These are phyloP conservation scores for Colletotrichum salicis DNA, from an alignment of 2,329 filamentous ascomycete species.

Conservation along the genomic window DNA sequence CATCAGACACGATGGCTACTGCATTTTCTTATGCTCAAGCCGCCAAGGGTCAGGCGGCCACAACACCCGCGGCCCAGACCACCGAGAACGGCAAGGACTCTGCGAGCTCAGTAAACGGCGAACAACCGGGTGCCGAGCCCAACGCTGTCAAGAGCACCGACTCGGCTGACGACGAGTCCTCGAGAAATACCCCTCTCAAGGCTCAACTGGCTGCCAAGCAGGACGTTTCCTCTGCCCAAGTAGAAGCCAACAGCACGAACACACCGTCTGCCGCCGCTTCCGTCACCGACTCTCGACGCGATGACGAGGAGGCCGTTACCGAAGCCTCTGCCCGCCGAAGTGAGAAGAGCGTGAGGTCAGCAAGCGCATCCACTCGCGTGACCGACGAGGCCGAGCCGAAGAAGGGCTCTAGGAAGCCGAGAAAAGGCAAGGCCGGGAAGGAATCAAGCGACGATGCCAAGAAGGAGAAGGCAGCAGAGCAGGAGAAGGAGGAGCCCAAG, in stretches of 20 bases:
- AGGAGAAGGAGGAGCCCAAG: conserved; percentile 68
- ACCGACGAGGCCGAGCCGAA: conserved; percentile 75
- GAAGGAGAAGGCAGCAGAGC: conserved; percentile 68
- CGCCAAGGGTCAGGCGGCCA: conserved; percentile 78
- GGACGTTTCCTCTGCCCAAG: conserved; percentile 32
- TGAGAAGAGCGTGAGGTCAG: conserved; percentile 65
- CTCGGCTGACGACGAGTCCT: conserved; percentile 22
- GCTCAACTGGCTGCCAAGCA: conserved; percentile 39
- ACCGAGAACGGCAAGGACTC: conserved; percentile 42
- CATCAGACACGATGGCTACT: conserved; percentile 58
- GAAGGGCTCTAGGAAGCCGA: conserved; percentile 58
- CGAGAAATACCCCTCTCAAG: conserved; percentile 30
- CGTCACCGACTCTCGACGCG: conserved; percentile 50
- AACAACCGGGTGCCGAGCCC: conserved; percentile 25
- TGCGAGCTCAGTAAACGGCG: conserved; percentile 38
- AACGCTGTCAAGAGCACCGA: conserved; percentile 21
- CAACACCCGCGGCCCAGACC: conserved; percentile 45
- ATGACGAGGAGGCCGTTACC: conserved; percentile 51
- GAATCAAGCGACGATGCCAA: conserved; percentile 52
- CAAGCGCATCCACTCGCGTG: conserved; percentile 72
- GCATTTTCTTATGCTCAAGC: conserved; percentile 95
- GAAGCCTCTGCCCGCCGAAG: conserved; percentile 54
- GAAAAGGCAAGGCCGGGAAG: conserved; percentile 72
- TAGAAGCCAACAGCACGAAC: conserved; percentile 40
- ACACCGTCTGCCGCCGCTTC: conserved; percentile 46